Evolutionary conservation across 805 yeast genomes (phyloP).

Genomic region (Nakazawaea laoshanensis): DNA sequence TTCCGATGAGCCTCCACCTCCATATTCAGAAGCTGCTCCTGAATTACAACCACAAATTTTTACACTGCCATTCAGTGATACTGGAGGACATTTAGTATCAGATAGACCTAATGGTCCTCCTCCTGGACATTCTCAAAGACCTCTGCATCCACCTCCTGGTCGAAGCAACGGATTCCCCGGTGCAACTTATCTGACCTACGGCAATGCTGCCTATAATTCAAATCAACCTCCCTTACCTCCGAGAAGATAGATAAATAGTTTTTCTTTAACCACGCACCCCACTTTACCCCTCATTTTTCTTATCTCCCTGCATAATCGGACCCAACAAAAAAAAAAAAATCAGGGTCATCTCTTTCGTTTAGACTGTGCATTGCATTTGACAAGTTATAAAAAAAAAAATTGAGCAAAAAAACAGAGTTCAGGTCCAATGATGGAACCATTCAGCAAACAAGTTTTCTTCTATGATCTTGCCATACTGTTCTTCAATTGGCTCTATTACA

Average conservation of each 20-base stretch:
- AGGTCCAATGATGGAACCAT: no score
- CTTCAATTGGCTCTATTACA: conserved; percentile 23
- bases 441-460: conserved; percentile 1
- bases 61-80: conserved; percentile 4
- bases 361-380: no score
- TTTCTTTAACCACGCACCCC: no score
- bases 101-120: conserved; percentile 1
- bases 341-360: no score
- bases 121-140: conserved; percentile 11
- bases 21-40: conserved; percentile 24
- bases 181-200: conserved; percentile 10
- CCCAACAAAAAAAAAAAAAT: no score
- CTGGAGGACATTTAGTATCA: conserved; percentile 3
- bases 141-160: conserved; percentile 12
- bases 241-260: no score
- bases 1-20: conserved; percentile 25
- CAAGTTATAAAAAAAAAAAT: no score
- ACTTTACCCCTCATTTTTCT: no score
- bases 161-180: background rate
- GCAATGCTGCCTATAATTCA: conserved; percentile 5
- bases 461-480: conserved; percentile 10
- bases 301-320: no score
- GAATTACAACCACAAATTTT: conserved; percentile 10
- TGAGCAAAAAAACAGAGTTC: no score
- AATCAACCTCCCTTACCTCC: conserved; percentile 9